phyloP scores from a whole-genome alignment of 164 flowering plant genomes.

The Warburgia ugandensis region DNA sequence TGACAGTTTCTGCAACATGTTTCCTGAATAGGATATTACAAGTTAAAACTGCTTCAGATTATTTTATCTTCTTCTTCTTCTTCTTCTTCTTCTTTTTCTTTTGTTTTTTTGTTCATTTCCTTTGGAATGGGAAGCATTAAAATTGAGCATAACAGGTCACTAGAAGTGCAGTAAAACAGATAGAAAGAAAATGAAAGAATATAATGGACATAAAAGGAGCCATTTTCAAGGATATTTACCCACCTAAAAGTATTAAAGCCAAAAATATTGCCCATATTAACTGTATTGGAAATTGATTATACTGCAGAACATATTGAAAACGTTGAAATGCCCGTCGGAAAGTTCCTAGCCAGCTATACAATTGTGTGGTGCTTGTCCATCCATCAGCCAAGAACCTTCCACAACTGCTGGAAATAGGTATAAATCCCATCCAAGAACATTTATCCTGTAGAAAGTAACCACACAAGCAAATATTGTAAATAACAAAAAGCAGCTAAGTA shows the following conservation, averaged over 20 bases:
- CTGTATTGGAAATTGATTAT: slow-evolving; percentile 9
- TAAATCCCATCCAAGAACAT: slow-evolving; percentile 7
- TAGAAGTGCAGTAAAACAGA: background rate
- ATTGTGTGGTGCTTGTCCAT: slow-evolving; percentile 6
- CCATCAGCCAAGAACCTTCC: slow-evolving; percentile 10
- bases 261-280: slow-evolving; percentile 9
- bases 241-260: slow-evolving; percentile 16
- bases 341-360: slow-evolving; percentile 8
- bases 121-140: too few relatives aligned
- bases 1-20: too few relatives aligned
- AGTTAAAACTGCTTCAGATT: too few relatives aligned
- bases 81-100: too few relatives aligned
- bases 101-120: too few relatives aligned
- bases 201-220: background rate
- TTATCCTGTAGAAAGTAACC: slow-evolving; percentile 11
- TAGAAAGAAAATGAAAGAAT: background rate
- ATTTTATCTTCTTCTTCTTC: too few relatives aligned
- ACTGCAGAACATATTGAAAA: slow-evolving; percentile 4
- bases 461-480: background rate
- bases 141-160: background rate
- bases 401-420: slow-evolving; percentile 8
- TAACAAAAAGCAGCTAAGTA: background rate
- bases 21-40: too few relatives aligned
- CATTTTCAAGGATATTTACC: slow-evolving; percentile 1
- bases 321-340: slow-evolving; percentile 13